A percentile compares a stretch with the other conserved stretches of the same genome.
These are phyloP conservation scores for Aspergillus sp. DNA, from an alignment of 2,329 filamentous ascomycete genomes.

Conservation along the genomic window DNA sequence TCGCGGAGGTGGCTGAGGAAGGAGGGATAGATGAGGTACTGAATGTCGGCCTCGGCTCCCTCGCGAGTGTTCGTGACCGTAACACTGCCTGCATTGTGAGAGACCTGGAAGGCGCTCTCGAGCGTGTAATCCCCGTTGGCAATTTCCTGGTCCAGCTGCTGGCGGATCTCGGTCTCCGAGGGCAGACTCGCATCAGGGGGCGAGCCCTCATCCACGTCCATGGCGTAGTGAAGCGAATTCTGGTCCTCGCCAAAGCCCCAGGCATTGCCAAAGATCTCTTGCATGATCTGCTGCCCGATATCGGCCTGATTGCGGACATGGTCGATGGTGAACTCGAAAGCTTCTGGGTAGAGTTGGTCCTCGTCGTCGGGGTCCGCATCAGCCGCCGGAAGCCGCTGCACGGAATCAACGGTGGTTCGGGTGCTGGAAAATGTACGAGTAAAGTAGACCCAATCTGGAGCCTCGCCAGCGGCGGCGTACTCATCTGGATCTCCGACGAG, in stretches of 20 bases:
- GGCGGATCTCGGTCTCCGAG: conserved; percentile 17
- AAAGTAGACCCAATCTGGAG: conserved; percentile 22
- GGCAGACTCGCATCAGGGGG: conserved; percentile 5
- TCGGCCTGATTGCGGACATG: conserved; percentile 9
- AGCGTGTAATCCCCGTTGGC: conserved; percentile 12
- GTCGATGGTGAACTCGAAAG: conserved; percentile 16
- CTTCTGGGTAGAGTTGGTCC: neutral
- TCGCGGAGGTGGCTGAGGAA: conserved; percentile 21
- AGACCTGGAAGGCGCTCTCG: conserved; percentile 12
- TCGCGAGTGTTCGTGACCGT: conserved; percentile 21
- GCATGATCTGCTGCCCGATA: conserved; percentile 10
- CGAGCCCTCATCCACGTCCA: conserved; percentile 22
- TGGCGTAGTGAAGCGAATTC: conserved; percentile 1
- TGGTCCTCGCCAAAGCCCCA: neutral
- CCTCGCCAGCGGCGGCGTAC: conserved; percentile 10
- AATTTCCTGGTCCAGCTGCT: conserved; percentile 13
- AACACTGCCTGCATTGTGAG: conserved; percentile 11
- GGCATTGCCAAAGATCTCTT: neutral
- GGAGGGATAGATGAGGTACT: conserved; percentile 22
- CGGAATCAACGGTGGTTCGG: neutral
- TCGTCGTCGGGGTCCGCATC: neutral
- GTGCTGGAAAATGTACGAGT: conserved; percentile 23
- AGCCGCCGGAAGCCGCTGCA: neutral
- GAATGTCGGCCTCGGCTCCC: conserved; percentile 15
- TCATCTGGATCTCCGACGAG: conserved; percentile 8